Evolutionary conservation across 192 early-diverging fungal genomes (phyloP).

Genomic region (Coemansia sp.): DNA sequence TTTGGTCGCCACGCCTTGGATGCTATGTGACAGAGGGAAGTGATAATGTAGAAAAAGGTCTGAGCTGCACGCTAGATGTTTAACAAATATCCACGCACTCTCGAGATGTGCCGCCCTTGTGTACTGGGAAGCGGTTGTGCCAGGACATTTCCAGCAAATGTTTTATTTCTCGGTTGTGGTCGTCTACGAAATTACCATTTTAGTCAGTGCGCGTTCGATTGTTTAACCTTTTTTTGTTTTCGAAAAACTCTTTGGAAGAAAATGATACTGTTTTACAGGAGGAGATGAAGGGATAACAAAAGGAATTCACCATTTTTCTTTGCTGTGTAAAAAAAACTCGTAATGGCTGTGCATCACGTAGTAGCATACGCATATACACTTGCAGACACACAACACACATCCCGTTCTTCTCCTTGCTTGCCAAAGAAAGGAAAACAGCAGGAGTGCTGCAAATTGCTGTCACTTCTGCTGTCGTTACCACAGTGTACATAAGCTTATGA

Average conservation of each 20-base stretch:
- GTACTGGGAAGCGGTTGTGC: not conserved
- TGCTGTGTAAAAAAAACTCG: not conserved
- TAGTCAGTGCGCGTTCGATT: not conserved
- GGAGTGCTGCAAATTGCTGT: not conserved
- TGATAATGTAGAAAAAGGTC: not conserved
- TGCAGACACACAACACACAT: not conserved
- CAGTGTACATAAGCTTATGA: not conserved
- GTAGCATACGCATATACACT: not conserved
- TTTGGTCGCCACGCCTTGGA: not conserved
- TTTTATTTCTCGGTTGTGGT: not conserved
- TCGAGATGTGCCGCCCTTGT: not conserved
- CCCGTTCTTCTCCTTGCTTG: not conserved
- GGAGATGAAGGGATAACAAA: too few species aligned
- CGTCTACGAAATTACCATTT: not conserved
- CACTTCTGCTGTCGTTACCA: not conserved
- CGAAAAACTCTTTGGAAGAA: not conserved
- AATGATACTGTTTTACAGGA: not conserved
- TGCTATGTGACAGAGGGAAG: not conserved
- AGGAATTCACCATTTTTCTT: slow-evolving; percentile 1
- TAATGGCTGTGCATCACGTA: not conserved
- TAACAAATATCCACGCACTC: not conserved
- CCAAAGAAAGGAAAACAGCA: not conserved
- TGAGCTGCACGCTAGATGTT: not conserved
- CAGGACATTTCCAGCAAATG: not conserved
- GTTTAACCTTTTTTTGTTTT: not conserved